A percentile compares a stretch with the other conserved stretches of the same genome.
phyloP scores from a whole-genome alignment of 176 grass and related monocot species.

The Cocos nucifera region DNA sequence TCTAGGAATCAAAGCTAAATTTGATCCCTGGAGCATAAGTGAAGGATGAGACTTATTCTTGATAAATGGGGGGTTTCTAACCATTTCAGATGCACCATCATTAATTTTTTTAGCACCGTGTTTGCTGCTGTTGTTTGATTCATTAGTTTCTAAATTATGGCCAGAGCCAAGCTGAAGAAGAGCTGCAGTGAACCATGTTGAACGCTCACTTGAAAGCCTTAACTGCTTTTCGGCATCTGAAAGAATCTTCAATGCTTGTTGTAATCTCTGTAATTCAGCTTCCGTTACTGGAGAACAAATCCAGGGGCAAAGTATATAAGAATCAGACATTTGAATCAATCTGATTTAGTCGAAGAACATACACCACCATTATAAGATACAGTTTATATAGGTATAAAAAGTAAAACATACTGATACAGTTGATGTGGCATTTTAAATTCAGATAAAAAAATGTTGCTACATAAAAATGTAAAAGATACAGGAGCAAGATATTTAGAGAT shows the following conservation, averaged over 20 bases:
- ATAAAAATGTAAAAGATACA: no score
- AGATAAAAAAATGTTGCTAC: no score
- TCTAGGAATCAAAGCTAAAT: conserved; percentile 28
- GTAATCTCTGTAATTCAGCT: conserved; percentile 86
- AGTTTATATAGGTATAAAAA: no score
- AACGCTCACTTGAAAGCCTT: conserved; percentile 85
- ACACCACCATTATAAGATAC: no score
- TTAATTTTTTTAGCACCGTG: conserved; percentile 44
- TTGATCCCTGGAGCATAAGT: conserved; percentile 22
- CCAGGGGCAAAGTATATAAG: background rate
- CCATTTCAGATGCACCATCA: conserved; percentile 32
- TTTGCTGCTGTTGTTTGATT: conserved; percentile 53
- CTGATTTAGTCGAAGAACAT: no score
- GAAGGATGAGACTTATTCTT: conserved; percentile 38
- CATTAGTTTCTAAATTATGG: conserved; percentile 57
- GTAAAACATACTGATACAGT: no score
- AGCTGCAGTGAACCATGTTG: conserved; percentile 94
- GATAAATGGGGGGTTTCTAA: conserved; percentile 39
- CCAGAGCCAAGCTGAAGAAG: conserved; percentile 84
- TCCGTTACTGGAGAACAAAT: conserved; percentile 56
- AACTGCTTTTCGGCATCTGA: conserved; percentile 96
- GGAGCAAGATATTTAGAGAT: no score
- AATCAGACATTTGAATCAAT: background rate
- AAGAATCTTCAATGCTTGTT: conserved; percentile 90
- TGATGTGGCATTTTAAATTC: no score